These are phyloP conservation scores for Corniculantispora saksenae DNA, from an alignment of 2,329 filamentous ascomycete species.

Conservation along the genomic window DNA sequence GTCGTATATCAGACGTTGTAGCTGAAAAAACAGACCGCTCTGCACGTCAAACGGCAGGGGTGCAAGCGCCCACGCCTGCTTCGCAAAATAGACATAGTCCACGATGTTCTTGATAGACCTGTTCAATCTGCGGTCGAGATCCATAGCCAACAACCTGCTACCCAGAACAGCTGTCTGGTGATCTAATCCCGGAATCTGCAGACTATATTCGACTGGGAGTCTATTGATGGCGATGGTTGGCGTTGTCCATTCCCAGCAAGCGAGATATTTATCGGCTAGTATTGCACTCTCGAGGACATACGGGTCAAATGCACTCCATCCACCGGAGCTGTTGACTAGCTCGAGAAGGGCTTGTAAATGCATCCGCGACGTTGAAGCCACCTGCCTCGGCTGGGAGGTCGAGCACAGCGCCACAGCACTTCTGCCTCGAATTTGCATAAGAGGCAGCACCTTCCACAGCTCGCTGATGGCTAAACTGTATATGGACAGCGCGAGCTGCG, in stretches of 20 bases:
- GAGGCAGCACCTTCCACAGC: constrained; percentile 13
- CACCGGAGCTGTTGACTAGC: constrained; percentile 18
- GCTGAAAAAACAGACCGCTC: not conserved
- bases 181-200: not conserved
- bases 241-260: constrained; percentile 1
- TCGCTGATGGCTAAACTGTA: constrained; percentile 19
- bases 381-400: not conserved
- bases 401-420: not conserved
- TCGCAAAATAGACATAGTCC: not conserved
- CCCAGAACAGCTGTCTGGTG: not conserved
- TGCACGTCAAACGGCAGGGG: not conserved
- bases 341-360: constrained; percentile 18
- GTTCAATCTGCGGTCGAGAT: not conserved
- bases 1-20: not conserved
- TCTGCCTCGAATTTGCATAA: not conserved
- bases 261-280: constrained; percentile 20
- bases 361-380: not conserved
- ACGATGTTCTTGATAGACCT: not conserved
- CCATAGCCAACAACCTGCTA: not conserved
- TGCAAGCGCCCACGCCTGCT: not conserved
- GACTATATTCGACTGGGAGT: not conserved
- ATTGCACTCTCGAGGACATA: constrained; percentile 21
- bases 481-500: constrained; percentile 14
- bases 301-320: constrained; percentile 18
- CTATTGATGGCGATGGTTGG: not conserved